Percentiles rank a stretch among this genome's conserved stretches.
These are phyloP conservation scores for Acacia melanoxylon DNA, from an alignment of 306 rosid species.

Conservation along the genomic window DNA sequence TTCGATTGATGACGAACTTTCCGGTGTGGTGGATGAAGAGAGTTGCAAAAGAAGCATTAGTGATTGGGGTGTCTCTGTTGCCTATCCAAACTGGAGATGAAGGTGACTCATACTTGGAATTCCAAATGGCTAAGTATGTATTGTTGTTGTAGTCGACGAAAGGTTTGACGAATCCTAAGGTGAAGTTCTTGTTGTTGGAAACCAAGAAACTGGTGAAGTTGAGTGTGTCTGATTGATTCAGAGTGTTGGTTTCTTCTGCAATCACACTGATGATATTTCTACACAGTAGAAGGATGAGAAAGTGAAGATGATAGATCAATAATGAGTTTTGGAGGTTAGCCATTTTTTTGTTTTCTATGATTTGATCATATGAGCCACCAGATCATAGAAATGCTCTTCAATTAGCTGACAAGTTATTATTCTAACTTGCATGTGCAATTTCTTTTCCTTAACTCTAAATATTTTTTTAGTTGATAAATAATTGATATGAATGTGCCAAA, in stretches of 20 bases:
- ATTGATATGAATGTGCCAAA: too few species aligned
- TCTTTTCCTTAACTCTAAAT: too few species aligned
- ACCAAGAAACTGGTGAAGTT: neutral
- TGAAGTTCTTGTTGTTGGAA: neutral
- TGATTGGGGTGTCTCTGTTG: neutral
- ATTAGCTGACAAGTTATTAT: too few species aligned
- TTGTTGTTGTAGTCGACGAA: neutral
- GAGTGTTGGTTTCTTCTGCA: neutral
- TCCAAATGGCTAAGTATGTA: neutral
- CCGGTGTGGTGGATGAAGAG: neutral
- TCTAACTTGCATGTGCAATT: too few species aligned
- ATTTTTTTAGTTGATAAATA: too few species aligned
- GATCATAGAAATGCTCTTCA: too few species aligned
- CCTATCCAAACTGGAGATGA: neutral
- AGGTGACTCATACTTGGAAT: neutral
- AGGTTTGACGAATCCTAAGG: neutral
- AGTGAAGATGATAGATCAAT: neutral
- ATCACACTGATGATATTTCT: neutral
- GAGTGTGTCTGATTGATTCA: neutral
- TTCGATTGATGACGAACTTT: neutral
- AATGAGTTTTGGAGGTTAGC: neutral
- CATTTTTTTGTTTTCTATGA: neutral
- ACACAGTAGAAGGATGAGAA: neutral
- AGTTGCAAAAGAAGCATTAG: neutral
- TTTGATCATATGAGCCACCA: too few species aligned